Evolutionary conservation across 2,329 filamentous ascomycete genomes (phyloP), one percentile per base, ranked within the genome.

Genomic region (Pseudodiploospora longispora): DNA sequence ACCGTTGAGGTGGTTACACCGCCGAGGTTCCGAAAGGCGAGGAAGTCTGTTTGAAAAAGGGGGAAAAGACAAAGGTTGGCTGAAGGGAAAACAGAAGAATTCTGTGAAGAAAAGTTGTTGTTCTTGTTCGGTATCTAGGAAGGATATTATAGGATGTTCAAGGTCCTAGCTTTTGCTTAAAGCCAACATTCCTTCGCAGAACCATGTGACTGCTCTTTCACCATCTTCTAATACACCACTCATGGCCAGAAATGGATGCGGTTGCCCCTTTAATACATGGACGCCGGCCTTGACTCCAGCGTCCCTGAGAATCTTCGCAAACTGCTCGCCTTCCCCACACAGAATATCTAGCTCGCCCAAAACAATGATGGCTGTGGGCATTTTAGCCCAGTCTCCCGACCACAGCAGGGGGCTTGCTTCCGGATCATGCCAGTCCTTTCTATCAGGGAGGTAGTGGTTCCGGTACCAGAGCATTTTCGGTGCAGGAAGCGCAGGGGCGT

Each of bases 1-100:
- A 63, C 68, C 29, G 36, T 70, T 36, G 70, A 69, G 57, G 59
- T 71, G 57, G 59, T 71, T 6, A 10, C 19, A 9, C 10, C 3
- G 10, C 3, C 9, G 6, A 27, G 30, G 12, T 19, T 31, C 10
- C 4, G 19, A 6, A 9, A 29, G 29, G 8, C 34, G 19, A 19
- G 10, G 6, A 19, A 6, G 10, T n/a, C 12, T 10, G 3, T 6
- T 8, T 12, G 30, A n/a, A 33, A 33, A 33, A n/a, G 6, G 9
- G 10, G 36, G 19, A 1, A 29, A 29, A 10, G 4, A 10, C 4
- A 10, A 27, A 29, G n/a, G 12, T 19, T 19, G 19, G 19, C 19
- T 19, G 19, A 19, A 19, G 19, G 19, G 19, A 19, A 19, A 19
- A 19, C 3, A 19, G 19, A 19, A 19, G 19, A 19, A 19, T 19